Conservation (phyloP, 345 rosid genomes). For the Clarkia xantiana region DNA sequence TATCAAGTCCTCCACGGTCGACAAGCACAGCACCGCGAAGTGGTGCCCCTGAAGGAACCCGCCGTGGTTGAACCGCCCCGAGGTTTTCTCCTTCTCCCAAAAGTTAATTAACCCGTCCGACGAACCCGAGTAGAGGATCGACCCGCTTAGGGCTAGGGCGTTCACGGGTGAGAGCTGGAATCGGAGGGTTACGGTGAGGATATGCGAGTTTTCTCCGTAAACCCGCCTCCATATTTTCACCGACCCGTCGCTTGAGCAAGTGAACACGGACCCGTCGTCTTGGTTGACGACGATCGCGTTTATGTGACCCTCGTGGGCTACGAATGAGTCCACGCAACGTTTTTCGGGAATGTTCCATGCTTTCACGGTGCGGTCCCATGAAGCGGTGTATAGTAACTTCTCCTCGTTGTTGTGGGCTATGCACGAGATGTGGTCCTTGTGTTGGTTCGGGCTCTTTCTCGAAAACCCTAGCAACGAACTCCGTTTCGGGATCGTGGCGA, state of each 20-base stretch:
- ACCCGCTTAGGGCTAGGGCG: constrained; percentile 7
- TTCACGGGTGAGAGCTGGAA: constrained; percentile 10
- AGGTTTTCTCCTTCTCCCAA: constrained; percentile 56
- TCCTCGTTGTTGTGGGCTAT: constrained; percentile 15
- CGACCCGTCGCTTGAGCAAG: constrained; percentile 9
- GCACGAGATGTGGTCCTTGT: constrained; percentile 19
- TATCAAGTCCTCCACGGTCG: constrained; percentile 50
- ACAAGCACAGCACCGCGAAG: constrained; percentile 69
- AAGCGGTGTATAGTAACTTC: constrained; percentile 55
- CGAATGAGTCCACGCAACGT: constrained; percentile 21
- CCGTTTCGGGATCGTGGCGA: constrained; percentile 6
- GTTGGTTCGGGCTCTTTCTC: constrained; percentile 26
- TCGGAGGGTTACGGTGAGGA: constrained; percentile 10
- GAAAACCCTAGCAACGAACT: constrained; percentile 5
- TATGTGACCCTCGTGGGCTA: constrained; percentile 23
- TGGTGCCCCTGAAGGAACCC: constrained; percentile 73
- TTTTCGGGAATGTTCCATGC: constrained; percentile 41
- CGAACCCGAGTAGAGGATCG: constrained; percentile 62
- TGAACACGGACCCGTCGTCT: constrained; percentile 9
- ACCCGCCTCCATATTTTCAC: constrained; percentile 14
- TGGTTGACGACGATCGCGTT: constrained; percentile 8
- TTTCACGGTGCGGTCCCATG: constrained; percentile 80
- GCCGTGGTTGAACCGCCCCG: constrained; percentile 41
- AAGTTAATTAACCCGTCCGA: constrained; percentile 76
- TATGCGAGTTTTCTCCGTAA: constrained; percentile 8